phyloP scores from a whole-genome alignment of 495 filamentous ascomycete genomes.

The Cladorrhinum samala region DNA sequence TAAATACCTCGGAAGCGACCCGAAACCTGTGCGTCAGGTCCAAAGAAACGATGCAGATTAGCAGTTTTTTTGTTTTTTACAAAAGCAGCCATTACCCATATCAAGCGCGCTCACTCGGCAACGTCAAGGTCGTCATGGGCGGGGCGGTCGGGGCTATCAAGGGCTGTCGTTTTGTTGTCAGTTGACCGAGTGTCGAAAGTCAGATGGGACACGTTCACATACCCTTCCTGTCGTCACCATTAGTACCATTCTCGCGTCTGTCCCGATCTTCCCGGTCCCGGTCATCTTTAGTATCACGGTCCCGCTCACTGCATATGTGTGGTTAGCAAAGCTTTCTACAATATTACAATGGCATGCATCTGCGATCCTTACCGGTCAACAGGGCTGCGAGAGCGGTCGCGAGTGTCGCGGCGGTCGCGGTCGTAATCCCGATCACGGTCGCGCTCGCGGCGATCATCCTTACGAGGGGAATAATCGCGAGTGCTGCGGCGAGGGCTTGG shows the following conservation, averaged over 20 bases:
- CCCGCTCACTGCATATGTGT: slow-evolving; percentile 39
- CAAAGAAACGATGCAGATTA: slow-evolving; percentile 10
- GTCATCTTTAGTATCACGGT: slow-evolving; percentile 46
- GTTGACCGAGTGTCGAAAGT: slow-evolving; percentile 2
- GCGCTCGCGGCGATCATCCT: slow-evolving; percentile 82
- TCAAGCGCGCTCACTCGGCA: slow-evolving; percentile 59
- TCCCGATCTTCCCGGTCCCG: slow-evolving; percentile 56
- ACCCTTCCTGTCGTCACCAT: slow-evolving; percentile 90
- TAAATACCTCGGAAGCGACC: slow-evolving; percentile 30
- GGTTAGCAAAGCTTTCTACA: slow-evolving; percentile 3
- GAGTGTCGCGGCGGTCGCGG: slow-evolving; percentile 62
- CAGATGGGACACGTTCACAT: slow-evolving; percentile 16
- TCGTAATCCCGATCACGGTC: slow-evolving; percentile 75
- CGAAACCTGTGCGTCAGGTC: slow-evolving; percentile 2
- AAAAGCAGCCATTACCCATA: not conserved
- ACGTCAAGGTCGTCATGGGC: slow-evolving; percentile 95
- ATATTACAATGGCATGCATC: slow-evolving; percentile 27
- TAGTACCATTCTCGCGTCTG: slow-evolving; percentile 58
- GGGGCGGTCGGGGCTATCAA: slow-evolving; percentile 68
- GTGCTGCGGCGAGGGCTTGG: slow-evolving; percentile 74
- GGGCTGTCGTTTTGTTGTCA: slow-evolving; percentile 32
- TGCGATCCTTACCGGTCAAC: slow-evolving; percentile 54
- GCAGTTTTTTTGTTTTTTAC: slow-evolving; percentile 25
- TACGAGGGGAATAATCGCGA: slow-evolving; percentile 82
- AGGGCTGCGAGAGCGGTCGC: slow-evolving; percentile 69